phyloP scores from a whole-genome alignment of 148 eudicot genomes.

The Chenopodium suecicum region DNA sequence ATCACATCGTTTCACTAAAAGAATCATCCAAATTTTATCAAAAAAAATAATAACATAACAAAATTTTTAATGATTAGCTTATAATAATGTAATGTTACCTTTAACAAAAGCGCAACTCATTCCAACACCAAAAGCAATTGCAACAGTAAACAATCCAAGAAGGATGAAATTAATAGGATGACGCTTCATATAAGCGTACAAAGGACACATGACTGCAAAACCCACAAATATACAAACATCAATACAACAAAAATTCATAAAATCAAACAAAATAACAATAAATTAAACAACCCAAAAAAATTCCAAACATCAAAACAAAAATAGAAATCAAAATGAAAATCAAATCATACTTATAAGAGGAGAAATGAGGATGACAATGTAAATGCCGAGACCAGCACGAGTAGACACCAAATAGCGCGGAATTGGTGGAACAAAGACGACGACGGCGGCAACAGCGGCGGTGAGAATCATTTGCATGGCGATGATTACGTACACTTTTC shows the following conservation, averaged over 20 bases:
- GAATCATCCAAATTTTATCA: too few relatives aligned
- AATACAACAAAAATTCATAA: not conserved
- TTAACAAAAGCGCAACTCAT: constrained; percentile 33
- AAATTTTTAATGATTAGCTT: too few relatives aligned
- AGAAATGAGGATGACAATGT: constrained; percentile 31
- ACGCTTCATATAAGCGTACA: constrained; percentile 33
- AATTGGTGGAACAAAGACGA: constrained; percentile 30
- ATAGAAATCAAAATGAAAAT: too few relatives aligned
- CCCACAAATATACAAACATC: not conserved
- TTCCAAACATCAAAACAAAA: not conserved
- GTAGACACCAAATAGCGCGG: constrained; percentile 27
- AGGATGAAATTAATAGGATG: constrained; percentile 52
- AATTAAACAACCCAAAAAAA: not conserved
- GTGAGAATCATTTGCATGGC: constrained; percentile 48
- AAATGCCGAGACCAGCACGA: constrained; percentile 27
- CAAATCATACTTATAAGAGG: constrained; percentile 35
- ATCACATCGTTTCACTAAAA: too few relatives aligned
- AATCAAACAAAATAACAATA: too few relatives aligned
- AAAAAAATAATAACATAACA: too few relatives aligned
- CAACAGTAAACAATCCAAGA: constrained; percentile 39
- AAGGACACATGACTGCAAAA: constrained; percentile 37
- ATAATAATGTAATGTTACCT: constrained; percentile 28
- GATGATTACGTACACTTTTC: constrained; percentile 55
- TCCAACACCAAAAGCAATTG: constrained; percentile 41
- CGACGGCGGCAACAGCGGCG: constrained; percentile 33